Base-by-base conservation (phyloP, 2,329 filamentous ascomycete species). In the Didymella lethalis region DNA sequence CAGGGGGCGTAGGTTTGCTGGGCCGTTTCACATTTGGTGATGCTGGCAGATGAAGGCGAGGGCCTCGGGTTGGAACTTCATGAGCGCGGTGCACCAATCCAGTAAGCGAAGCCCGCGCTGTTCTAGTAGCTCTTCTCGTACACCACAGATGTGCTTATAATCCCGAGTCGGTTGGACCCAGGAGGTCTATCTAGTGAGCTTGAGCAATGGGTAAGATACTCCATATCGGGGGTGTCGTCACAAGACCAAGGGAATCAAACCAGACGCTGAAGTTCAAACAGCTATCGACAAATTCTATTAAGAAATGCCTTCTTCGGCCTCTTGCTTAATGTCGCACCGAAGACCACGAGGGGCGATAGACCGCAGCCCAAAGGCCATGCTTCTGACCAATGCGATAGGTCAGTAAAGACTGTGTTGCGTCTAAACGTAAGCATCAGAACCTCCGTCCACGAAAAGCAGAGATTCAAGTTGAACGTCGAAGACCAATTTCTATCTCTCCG, bases 401-500 rank as follows among this genome's bases (percentile, higher is more conserved):
- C 20, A 23, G 23, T 1, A 41, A 41, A 20, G 20, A 7, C 20
- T 41, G n/a, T 3, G 23, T 40, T 40, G 18, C n/a, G 14, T n/a
- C 36, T 20, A 11, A 12, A 12, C 23, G 18, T 11, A 25, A 41
- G 12, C 10, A 25, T 41, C 18, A 29, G 25, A 11, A 10, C 44
- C 23, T 52, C 36, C 49, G 48, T 53, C 8, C 14, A n/a, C 12
- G 12, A 28, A 44, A 2, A 8, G 23, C 4, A 34, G 29, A 8
- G 25, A 14, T 18, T 11, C 45, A 11, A 16, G 16, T 4, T 46
- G 29, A 8, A 18, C 4, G 10, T 34, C 1, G 29, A 14, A 34
- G 45, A 7, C 18, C 12, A 23, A 16, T 44, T 31, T 57, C 38
- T 48, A 48, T 53, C n/a, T 36, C 54, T 53, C 44, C 49, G 45